These are phyloP conservation scores for Cenchrus fungigraminus DNA, from an alignment of 176 grass and related monocot species.

Conservation along the genomic window DNA sequence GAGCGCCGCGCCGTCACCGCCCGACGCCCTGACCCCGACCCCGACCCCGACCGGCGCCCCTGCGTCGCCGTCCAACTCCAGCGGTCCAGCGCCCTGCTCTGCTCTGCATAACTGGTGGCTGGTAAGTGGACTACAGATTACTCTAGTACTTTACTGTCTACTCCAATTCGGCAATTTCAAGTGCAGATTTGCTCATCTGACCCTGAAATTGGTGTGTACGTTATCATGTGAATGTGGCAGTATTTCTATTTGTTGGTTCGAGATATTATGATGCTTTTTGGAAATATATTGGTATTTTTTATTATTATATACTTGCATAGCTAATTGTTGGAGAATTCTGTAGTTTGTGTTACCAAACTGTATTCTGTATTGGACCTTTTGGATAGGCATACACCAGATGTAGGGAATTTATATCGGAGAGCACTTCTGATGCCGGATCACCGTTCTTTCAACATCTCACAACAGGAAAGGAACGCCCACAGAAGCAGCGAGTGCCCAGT, in stretches of 20 bases:
- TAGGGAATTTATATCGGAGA: background rate
- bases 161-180: background rate
- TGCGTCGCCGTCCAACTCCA: background rate
- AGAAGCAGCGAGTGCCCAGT: background rate
- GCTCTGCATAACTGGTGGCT: background rate
- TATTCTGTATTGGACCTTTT: background rate
- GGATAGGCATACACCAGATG: background rate
- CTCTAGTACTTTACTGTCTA: background rate
- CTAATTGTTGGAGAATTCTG: background rate
- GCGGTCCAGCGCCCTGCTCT: background rate
- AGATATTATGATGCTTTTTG: background rate
- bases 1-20: background rate
- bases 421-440: background rate
- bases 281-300: background rate
- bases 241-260: background rate
- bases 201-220: background rate
- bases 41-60: background rate
- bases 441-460: background rate
- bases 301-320: background rate
- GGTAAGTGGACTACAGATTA: background rate
- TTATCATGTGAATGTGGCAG: background rate
- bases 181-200: background rate
- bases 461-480: background rate
- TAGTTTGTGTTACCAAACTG: background rate
- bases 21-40: background rate